A percentile compares a stretch with the other conserved stretches of the same genome.
Conservation (phyloP, 2,329 filamentous ascomycete genomes). For the Graphilbum sp. region DNA sequence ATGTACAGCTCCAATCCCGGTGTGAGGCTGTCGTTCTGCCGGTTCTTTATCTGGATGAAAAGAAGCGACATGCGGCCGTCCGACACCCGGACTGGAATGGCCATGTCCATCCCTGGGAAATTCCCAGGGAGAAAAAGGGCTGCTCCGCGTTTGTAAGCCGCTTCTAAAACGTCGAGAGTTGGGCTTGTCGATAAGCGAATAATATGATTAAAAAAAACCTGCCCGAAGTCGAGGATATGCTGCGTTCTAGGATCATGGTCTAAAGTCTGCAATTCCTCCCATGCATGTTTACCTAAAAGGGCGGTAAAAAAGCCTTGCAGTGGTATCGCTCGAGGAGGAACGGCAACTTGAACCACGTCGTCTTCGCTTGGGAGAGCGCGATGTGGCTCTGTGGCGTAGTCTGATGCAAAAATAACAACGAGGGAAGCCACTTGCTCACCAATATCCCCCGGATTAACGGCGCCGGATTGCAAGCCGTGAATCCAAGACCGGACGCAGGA, state of each 20-base stretch:
- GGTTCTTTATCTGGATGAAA: conserved; percentile 1
- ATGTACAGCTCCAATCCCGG: background rate
- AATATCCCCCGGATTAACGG: background rate
- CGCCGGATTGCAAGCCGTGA: background rate
- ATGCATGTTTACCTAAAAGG: background rate
- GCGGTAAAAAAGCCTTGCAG: background rate
- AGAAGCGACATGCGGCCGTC: background rate
- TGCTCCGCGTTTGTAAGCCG: background rate
- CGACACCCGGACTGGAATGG: background rate
- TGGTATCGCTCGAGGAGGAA: background rate
- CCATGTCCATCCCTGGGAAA: conserved; percentile 2
- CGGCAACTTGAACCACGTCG: background rate
- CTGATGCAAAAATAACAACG: background rate
- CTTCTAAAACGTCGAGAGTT: background rate
- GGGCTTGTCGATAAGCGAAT: background rate
- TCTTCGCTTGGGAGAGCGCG: background rate
- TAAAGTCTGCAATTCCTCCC: background rate
- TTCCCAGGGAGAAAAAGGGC: conserved; percentile 1
- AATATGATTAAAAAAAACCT: conserved; percentile 2
- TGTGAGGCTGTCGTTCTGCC: conserved; percentile 1
- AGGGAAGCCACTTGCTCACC: conserved; percentile 1
- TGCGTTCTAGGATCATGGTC: background rate
- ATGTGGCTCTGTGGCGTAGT: background rate
- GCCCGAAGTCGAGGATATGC: background rate
- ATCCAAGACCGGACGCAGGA: background rate